Percentiles rank a stretch among this genome's conserved stretches.
Evolutionary conservation across 2,329 filamentous ascomycete genomes (phyloP).

Genomic region (Zarea fungicola): DNA sequence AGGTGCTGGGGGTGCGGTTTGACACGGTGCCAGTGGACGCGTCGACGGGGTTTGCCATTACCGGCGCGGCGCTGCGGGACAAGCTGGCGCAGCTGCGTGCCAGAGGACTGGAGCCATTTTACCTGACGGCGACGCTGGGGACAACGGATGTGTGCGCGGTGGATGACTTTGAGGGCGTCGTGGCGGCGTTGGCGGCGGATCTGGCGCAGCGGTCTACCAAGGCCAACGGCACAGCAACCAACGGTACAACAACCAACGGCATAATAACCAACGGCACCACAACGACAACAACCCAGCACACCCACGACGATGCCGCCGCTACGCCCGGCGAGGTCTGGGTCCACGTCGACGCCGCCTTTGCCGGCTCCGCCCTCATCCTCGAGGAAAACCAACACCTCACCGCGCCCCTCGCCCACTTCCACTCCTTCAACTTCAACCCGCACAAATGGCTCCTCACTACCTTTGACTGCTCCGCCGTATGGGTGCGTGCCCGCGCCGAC

Average conservation of each 20-base stretch:
- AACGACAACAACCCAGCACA: neutral
- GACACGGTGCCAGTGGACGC: slow-evolving; percentile 59
- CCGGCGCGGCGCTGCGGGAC: slow-evolving; percentile 53
- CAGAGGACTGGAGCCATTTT: slow-evolving; percentile 77
- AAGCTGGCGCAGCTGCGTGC: slow-evolving; percentile 61
- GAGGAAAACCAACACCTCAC: slow-evolving; percentile 73
- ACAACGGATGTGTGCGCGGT: slow-evolving; percentile 85
- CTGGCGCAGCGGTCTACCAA: neutral
- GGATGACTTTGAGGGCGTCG: slow-evolving; percentile 72
- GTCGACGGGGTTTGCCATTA: slow-evolving; percentile 65
- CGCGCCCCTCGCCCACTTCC: slow-evolving; percentile 58
- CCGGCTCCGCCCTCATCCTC: slow-evolving; percentile 76
- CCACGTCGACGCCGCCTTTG: slow-evolving; percentile 90
- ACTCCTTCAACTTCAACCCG: slow-evolving; percentile 93
- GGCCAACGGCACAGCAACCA: neutral
- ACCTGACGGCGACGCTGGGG: slow-evolving; percentile 75
- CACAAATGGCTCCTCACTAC: slow-evolving; percentile 97
- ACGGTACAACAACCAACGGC: neutral
- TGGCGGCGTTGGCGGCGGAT: slow-evolving; percentile 35
- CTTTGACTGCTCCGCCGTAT: slow-evolving; percentile 81
- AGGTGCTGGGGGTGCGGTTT: slow-evolving; percentile 81
- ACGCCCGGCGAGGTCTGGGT: slow-evolving; percentile 66
- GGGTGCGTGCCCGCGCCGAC: slow-evolving; percentile 67
- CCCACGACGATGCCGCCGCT: neutral
- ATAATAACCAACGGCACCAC: neutral